These are phyloP conservation scores for Auricularia cornea DNA, from an alignment of 768 basidiomycete species.

Conservation along the genomic window DNA sequence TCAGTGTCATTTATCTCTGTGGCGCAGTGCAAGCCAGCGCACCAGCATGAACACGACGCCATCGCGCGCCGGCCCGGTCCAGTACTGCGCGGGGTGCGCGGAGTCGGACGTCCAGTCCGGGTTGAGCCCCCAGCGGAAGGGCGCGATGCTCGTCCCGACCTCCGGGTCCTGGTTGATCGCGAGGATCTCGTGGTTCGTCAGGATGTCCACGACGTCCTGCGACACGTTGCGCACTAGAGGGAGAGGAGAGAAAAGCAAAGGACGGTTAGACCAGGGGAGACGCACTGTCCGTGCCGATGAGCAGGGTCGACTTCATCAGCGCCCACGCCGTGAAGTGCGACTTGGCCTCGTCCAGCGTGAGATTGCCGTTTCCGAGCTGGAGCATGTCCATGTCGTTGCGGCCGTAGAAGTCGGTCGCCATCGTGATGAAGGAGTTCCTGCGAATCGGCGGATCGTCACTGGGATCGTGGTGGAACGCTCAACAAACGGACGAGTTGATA, in stretches of 20 bases:
- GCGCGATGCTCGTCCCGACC: conserved; percentile 50
- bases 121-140: conserved; percentile 62
- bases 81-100: conserved; percentile 59
- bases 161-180: conserved; percentile 64
- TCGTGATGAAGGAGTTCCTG: conserved; percentile 58
- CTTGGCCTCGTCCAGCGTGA: conserved; percentile 56
- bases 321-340: conserved; percentile 70
- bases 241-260: not conserved
- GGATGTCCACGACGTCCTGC: conserved; percentile 42
- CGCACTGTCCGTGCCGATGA: conserved; percentile 45
- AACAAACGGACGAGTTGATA: conserved; percentile 39
- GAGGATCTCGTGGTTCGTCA: conserved; percentile 55
- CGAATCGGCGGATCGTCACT: not conserved
- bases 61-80: conserved; percentile 58
- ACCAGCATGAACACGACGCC: conserved; percentile 65
- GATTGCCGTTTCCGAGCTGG: conserved; percentile 54
- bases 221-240: conserved; percentile 47
- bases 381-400: conserved; percentile 66
- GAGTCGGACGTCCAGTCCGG: conserved; percentile 31
- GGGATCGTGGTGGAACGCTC: not conserved
- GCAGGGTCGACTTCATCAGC: conserved; percentile 58
- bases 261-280: conserved; percentile 7
- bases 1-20: not conserved
- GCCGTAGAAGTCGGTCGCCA: conserved; percentile 58
- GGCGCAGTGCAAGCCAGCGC: conserved; percentile 11